Conservation (phyloP, 1,284 basidiomycete species). For the Chondrostereum purpureum region DNA sequence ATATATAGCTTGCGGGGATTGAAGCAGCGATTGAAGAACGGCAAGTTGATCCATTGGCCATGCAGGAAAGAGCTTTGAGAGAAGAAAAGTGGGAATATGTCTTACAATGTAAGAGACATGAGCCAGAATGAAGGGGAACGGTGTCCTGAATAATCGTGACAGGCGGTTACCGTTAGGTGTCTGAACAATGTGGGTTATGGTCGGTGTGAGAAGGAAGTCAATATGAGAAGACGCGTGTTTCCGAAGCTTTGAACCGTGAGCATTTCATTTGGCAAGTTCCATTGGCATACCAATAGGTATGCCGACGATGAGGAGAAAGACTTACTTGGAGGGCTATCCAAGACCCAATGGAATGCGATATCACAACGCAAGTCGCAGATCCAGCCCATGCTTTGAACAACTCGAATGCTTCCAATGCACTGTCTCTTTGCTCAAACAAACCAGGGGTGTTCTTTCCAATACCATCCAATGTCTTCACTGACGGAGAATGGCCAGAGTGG, state of each 20-base stretch:
- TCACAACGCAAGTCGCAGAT: slow-evolving; percentile 35
- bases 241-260: too few species aligned
- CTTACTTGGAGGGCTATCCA: slow-evolving; percentile 54
- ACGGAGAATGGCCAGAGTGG: slow-evolving; percentile 46
- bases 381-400: slow-evolving; percentile 29
- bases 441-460: slow-evolving; percentile 17
- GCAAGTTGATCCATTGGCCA: slow-evolving; percentile 44
- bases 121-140: slow-evolving; percentile 37
- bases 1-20: slow-evolving; percentile 39
- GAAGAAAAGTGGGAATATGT: slow-evolving; percentile 17
- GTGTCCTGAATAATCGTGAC: slow-evolving; percentile 40
- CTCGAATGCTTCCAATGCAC: slow-evolving; percentile 43
- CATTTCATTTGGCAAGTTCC: too few species aligned
- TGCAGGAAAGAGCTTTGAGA: slow-evolving; percentile 27
- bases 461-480: slow-evolving; percentile 10
- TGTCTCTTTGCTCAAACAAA: slow-evolving; percentile 41
- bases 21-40: slow-evolving; percentile 41
- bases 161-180: slow-evolving; percentile 49
- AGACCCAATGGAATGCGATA: slow-evolving; percentile 55
- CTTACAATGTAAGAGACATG: slow-evolving; percentile 21
- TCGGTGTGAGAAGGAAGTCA: slow-evolving; percentile 52
- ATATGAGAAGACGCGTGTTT: too few species aligned
- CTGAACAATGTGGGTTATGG: slow-evolving; percentile 45
- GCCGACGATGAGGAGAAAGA: not conserved
- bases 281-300: slow-evolving; percentile 38